These are phyloP conservation scores for Fusarium paranaense DNA, from an alignment of 2,329 filamentous ascomycete species.

Conservation along the genomic window DNA sequence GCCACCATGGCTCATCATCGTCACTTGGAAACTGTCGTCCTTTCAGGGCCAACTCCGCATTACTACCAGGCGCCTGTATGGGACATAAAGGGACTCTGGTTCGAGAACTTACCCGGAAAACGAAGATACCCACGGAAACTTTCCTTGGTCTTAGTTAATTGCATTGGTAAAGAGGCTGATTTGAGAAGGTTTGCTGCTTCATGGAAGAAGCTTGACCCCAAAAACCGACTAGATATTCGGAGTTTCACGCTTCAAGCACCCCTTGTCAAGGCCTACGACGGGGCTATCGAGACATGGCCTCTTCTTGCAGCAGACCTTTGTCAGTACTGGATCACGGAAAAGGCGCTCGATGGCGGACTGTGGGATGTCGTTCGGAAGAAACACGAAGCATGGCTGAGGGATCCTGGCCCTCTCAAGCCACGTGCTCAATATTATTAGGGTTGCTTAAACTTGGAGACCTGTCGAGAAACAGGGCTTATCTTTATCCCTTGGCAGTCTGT, in stretches of 20 bases:
- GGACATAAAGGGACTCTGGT: slow-evolving; percentile 24
- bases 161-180: background rate
- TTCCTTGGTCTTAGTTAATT: slow-evolving; percentile 10
- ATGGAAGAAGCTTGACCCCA: slow-evolving; percentile 16
- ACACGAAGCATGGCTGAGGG: background rate
- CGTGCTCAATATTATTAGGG: background rate
- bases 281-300: background rate
- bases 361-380: slow-evolving; percentile 3
- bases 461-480: background rate
- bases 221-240: background rate
- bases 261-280: background rate
- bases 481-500: background rate
- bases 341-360: slow-evolving; percentile 4
- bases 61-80: background rate
- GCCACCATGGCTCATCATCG: background rate
- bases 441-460: background rate
- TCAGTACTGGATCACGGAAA: slow-evolving; percentile 16
- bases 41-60: slow-evolving; percentile 6
- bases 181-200: background rate
- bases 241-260: background rate
- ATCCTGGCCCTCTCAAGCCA: background rate
- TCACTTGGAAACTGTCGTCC: slow-evolving; percentile 9
- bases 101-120: background rate
- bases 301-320: background rate
- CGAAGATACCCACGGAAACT: background rate